Evolutionary conservation across 2,329 filamentous ascomycete genomes (phyloP).

Genomic region (Alternaria hordeiaustralica): DNA sequence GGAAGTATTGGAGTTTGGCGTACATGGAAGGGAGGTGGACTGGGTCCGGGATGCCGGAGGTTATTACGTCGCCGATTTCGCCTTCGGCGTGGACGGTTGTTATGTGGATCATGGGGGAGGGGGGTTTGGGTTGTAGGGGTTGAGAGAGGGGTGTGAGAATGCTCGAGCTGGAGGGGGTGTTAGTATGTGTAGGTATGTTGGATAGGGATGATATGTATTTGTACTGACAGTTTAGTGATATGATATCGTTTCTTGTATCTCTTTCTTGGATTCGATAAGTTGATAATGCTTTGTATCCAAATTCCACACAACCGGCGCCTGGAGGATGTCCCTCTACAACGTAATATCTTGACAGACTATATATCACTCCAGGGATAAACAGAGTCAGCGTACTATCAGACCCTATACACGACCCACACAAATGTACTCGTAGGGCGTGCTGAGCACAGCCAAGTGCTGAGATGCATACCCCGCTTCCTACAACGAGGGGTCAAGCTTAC

Average conservation of each 20-base stretch:
- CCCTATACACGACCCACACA: neutral
- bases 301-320: neutral
- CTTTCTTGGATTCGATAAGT: neutral
- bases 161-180: neutral
- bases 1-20: slow-evolving; percentile 56
- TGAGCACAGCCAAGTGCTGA: neutral
- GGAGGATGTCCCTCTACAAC: neutral
- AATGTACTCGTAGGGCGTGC: neutral
- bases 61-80: slow-evolving; percentile 58
- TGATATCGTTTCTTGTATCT: neutral
- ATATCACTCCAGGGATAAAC: neutral
- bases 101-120: neutral
- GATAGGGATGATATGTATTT: neutral
- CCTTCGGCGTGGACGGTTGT: slow-evolving; percentile 49
- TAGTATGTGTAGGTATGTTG: neutral
- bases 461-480: neutral
- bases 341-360: neutral
- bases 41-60: slow-evolving; percentile 56
- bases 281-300: neutral
- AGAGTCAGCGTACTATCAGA: neutral
- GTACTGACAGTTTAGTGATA: neutral
- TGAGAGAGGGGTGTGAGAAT: neutral
- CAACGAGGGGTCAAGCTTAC: neutral
- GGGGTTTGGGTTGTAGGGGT: neutral
- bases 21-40: slow-evolving; percentile 54